Evolutionary conservation across 176 grass and related monocot genomes (phyloP), one percentile per base, ranked within the genome.

Genomic region (Oryza glumipatula): DNA sequence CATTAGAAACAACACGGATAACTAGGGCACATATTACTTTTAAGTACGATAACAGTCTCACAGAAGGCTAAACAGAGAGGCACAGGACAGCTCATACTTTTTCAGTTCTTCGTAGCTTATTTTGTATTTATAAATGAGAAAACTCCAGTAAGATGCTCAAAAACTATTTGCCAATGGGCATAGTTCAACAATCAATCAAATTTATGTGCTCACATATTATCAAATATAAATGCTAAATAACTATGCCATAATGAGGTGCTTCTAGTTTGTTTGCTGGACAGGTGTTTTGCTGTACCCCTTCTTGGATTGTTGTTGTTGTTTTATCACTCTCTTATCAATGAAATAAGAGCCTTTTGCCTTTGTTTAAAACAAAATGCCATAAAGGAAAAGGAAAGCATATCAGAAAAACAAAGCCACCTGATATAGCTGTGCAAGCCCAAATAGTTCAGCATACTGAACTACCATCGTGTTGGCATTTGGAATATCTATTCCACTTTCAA

Each of bases 401-500:
- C 78, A 82, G 38, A 41, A 68, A 72, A 79, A 73, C 17, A 83
- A 90, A 87, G 33, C 14, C 89, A 98, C 93, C 92, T 98, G 95
- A 84, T 98, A 98, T 26, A 98, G 81, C 63, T 98, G 95, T 1
- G 95, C 91, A 23, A 98, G 91, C 24, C 95, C 95, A 93, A 93
- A 98, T 67, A 89, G 75, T 81, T 98, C 90, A 76, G 94, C 88
- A 74, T 93, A 92, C 82, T 98, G 93, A 39, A 98, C 83, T 73
- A 98, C 87, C 82, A 95, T 92, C 52, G 93, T 98, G 67, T 98
- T 98, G 38, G 95, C 95, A 78, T 98, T 95, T 84, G 79, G 88
- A 86, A 98, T 98, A 77, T 98, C 93, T 65, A 98, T 82, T 83
- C 95, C 95, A 79, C 91, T 98, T 93, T 98, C 95, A 91, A 98